phyloP scores from a whole-genome alignment of 345 rosid genomes.

The Citrus sp. region DNA sequence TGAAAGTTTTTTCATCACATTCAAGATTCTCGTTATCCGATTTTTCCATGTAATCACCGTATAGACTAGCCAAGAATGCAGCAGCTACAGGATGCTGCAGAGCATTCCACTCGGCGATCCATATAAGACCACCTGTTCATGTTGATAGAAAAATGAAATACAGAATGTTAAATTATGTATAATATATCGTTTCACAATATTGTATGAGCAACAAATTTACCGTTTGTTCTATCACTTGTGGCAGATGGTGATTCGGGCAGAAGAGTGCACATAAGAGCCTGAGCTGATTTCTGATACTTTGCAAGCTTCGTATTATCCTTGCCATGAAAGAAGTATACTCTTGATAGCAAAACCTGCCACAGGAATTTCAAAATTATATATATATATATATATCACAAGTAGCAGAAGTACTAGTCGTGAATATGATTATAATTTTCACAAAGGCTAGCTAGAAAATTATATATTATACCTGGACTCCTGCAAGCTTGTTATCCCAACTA shows the following conservation, averaged over 20 bases:
- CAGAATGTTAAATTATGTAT: too few relatives aligned
- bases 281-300: constrained; percentile 68
- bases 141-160: not conserved
- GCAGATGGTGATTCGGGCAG: constrained; percentile 80
- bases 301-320: constrained; percentile 56
- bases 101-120: constrained; percentile 82
- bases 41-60: constrained; percentile 88
- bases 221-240: constrained; percentile 68
- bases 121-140: constrained; percentile 75
- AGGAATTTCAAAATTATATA: not conserved
- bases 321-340: constrained; percentile 61
- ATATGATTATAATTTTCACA: not conserved
- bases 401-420: not conserved
- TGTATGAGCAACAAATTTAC: constrained; percentile 29
- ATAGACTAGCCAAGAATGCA: constrained; percentile 83
- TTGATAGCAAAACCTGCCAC: constrained; percentile 73
- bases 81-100: constrained; percentile 84
- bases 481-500: constrained; percentile 94
- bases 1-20: constrained; percentile 54
- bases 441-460: not conserved
- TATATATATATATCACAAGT: not conserved
- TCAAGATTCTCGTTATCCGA: constrained; percentile 55
- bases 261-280: constrained; percentile 85
- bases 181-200: too few relatives aligned
- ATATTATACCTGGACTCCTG: constrained; percentile 43